Conservation (phyloP, 768 basidiomycete genomes). For the Tricholoma saponaceum region DNA sequence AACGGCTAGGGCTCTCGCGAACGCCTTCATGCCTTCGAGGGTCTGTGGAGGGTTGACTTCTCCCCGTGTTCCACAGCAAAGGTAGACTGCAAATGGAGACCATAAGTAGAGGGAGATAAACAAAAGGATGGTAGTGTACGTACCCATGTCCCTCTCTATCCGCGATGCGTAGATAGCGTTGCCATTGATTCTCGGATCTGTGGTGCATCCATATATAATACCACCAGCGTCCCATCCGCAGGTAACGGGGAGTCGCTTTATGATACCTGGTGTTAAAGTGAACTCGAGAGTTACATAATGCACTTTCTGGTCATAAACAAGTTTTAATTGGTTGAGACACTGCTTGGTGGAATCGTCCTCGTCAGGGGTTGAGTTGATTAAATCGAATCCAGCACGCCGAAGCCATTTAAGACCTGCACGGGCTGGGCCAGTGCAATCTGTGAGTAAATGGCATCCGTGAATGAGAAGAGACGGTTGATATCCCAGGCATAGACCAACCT, state of each 20-base stretch:
- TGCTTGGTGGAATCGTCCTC: not conserved
- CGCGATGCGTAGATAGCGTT: not conserved
- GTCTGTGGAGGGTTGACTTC: not conserved
- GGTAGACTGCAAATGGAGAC: not conserved
- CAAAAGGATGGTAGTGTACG: not conserved
- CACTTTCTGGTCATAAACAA: not conserved
- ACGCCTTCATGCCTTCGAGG: not conserved
- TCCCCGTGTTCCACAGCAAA: not conserved
- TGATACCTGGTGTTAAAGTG: not conserved
- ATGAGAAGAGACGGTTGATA: not conserved
- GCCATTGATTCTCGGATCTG: not conserved
- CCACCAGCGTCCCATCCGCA: not conserved
- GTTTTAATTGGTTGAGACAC: not conserved
- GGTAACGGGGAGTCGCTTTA: not conserved
- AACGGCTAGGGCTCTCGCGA: not conserved
- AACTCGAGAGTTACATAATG: not conserved
- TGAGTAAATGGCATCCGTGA: not conserved
- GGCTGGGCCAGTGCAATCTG: slow-evolving; percentile 28
- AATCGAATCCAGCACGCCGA: slow-evolving; percentile 15
- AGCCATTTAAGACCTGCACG: slow-evolving; percentile 24
- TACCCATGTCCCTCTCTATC: slow-evolving; percentile 3
- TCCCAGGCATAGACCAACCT: not conserved
- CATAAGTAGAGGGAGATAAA: not conserved
- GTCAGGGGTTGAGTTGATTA: not conserved
- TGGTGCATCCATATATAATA: not conserved